Base-by-base conservation (phyloP, 2,329 filamentous ascomycete species). In the Colletotrichum chrysophilum region DNA sequence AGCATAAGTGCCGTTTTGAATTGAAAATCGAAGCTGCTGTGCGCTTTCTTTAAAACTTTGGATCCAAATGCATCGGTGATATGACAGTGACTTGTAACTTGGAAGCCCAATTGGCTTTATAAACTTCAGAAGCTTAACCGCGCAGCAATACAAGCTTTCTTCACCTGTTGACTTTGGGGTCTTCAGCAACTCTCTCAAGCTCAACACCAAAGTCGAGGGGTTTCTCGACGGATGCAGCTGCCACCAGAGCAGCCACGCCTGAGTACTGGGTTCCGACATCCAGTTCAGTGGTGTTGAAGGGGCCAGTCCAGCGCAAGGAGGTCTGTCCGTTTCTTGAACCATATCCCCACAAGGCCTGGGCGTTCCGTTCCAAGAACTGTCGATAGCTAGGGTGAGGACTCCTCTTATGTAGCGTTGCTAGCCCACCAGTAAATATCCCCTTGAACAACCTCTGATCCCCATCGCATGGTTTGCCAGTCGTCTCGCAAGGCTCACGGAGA, bases 51-150 rank as follows among this genome's bases (percentile, higher is more conserved):
- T 52, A 13, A 58, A 58, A 28, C 0, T 28, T 18, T 16, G 7
- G 55, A 5, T 58, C 55, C 55, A 58, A 2, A 16, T 28, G 9
- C 24, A 58, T 18, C 4, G 55, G 55, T 58, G 55, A 58, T 16
- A 28, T 28, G 24, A 12, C 18, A 58, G 26, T 16, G 14, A 58
- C 26, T 58, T 28, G 43, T 3, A 52, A 21, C n/a, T 13, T 52
- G n/a, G 13, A 21, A 52, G n/a, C 10, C 10, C 43, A 7, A 4
- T 3, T 1, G 1, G 10, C 43, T 13, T 21, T 7, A 2, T 21
- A 3, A 12, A 13, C 14, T 0, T 1, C 2, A 18, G 4, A 38
- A 8, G 4, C n/a, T 48, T 1, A 1, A 21, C n/a, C 0, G 2
- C n/a, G 43, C 10, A 21, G 24, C 13, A 5, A 28, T 3, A 18